A percentile compares a stretch with the other conserved stretches of the same genome.
Conservation (phyloP, 2,329 filamentous ascomycete species). For the Pyricularia pennisetigena region DNA sequence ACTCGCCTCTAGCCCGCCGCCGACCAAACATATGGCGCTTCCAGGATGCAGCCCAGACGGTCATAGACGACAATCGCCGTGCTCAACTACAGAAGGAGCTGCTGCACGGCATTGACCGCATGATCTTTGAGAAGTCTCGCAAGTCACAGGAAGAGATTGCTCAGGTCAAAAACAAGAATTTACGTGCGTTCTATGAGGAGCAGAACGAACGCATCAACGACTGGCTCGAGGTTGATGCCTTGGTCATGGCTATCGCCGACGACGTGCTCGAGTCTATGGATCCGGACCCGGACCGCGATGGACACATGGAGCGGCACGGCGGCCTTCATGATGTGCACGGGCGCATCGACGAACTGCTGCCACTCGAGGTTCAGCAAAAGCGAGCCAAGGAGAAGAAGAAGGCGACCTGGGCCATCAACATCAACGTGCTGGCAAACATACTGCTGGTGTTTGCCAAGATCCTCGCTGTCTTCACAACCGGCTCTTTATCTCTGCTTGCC, state of each 20-base stretch:
- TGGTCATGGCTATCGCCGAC: not conserved
- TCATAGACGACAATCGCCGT: not conserved
- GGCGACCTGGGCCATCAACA: slow-evolving; percentile 67
- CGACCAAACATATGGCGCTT: not conserved
- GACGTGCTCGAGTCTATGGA: not conserved
- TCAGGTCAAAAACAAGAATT: not conserved
- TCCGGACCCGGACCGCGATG: not conserved
- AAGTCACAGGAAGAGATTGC: not conserved
- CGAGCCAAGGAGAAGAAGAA: not conserved
- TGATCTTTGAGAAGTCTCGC: not conserved
- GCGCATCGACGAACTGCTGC: not conserved
- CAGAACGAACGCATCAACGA: not conserved
- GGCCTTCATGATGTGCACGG: not conserved
- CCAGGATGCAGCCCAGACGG: not conserved
- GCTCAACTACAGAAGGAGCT: not conserved
- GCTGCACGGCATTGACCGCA: not conserved
- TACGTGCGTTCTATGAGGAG: not conserved
- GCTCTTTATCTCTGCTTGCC: slow-evolving; percentile 72
- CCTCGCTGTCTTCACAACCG: slow-evolving; percentile 65
- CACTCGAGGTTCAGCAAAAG: not conserved
- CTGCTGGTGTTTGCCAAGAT: slow-evolving; percentile 69
- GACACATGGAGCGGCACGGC: not conserved
- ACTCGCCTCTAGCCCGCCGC: not conserved
- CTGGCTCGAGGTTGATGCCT: not conserved
- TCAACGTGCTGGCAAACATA: slow-evolving; percentile 73